These are phyloP conservation scores for Xylaria multiplex DNA, from an alignment of 2,329 filamentous ascomycete genomes.

Conservation along the genomic window DNA sequence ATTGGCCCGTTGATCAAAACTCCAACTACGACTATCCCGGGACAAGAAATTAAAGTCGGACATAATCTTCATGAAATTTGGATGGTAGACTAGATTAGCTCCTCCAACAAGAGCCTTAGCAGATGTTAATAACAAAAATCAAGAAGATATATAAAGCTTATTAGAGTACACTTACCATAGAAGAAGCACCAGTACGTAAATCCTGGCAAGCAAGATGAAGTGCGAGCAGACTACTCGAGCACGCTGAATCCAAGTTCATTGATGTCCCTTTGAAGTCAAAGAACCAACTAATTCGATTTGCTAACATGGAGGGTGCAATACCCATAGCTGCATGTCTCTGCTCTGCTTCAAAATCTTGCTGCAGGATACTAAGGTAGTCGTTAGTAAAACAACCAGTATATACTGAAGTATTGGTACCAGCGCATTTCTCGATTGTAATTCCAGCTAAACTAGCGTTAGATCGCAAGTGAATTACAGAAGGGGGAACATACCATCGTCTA, in stretches of 20 bases:
- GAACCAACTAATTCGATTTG: slow-evolving; percentile 34
- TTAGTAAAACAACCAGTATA: slow-evolving; percentile 33
- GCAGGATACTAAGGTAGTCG: slow-evolving; percentile 24
- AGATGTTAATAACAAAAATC: no score
- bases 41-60: no score
- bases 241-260: slow-evolving; percentile 31
- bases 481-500: slow-evolving; percentile 31
- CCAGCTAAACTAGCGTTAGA: slow-evolving; percentile 18
- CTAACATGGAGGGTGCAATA: slow-evolving; percentile 10
- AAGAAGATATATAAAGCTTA: no score
- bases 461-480: no score
- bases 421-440: slow-evolving; percentile 15
- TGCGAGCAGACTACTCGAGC: slow-evolving; percentile 27
- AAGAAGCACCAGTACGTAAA: slow-evolving; percentile 9
- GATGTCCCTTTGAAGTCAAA: slow-evolving; percentile 30
- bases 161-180: no score
- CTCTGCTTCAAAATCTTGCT: slow-evolving; percentile 22
- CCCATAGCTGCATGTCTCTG: slow-evolving; percentile 24
- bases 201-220: slow-evolving; percentile 32
- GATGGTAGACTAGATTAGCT: slow-evolving; percentile 24
- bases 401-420: slow-evolving; percentile 22
- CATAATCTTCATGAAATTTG: slow-evolving; percentile 31
- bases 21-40: slow-evolving; percentile 27
- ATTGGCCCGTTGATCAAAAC: slow-evolving; percentile 36
- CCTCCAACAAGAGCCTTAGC: slow-evolving; percentile 25